Base-by-base conservation (phyloP, 306 rosid species). In the Elaeagnus macrophylla region DNA sequence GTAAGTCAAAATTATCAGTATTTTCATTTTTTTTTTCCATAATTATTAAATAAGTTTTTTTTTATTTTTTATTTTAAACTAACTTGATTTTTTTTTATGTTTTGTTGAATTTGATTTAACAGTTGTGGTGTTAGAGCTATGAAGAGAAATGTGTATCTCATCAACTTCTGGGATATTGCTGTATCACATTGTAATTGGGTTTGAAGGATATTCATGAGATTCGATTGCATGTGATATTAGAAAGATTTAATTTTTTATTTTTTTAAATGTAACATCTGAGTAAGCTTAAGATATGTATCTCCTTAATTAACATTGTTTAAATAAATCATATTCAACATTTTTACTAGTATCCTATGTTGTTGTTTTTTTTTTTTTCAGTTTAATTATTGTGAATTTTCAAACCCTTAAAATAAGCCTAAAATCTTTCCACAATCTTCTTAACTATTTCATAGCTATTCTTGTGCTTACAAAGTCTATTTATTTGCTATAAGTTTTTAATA, bases 51-150 rank as follows among this genome's bases (percentile, higher is more conserved):
- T 25, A 5, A 25, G 32, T n/a, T 45, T 66, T 7, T 39, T 53
- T 41, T n/a, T 42, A 36, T 52, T 37, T 2, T 36, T 38, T 48
- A 37, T 39, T 2, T 53, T 48, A 49, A 62, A 64, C 70, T 64
- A 56, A 83, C 16, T 35, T 47, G 39, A 18, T 32, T 54, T 40
- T 39, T 43, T 44, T 9, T 38, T 59, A 45, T 36, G 37, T 18
- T 48, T 52, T 48, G 54, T 5, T 38, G 48, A 48, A 53, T 15
- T 62, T 36, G 48, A 13, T 51, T 66, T 50, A 17, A 59, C 89
- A 91, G 99, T 84, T 81, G 96, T 87, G 81, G 99, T 91, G 72
- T 79, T 91, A 51, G 99, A 91, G 69, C 81, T 91, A 39, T 90
- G 81, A 90, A 70, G 58, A 56, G 50, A 52, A 50, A n/a, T 19